Evolutionary conservation across 2,329 filamentous ascomycete species (phyloP).

Genomic region (Trichoderma atroviride): DNA sequence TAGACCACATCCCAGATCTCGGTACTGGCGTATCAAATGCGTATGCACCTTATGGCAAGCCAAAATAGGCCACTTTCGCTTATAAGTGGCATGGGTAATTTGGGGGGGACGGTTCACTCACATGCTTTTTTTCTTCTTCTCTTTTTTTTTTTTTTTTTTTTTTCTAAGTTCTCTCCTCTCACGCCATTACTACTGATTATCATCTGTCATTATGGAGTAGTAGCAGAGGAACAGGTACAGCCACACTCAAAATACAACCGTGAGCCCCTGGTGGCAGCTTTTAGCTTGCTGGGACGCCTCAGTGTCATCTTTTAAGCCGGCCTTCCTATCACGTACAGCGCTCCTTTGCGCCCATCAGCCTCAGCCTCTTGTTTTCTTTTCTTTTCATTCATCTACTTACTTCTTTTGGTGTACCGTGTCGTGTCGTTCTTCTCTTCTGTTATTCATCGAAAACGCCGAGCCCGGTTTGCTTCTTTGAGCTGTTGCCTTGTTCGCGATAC

Average conservation of each 20-base stretch:
- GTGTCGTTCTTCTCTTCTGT: not conserved
- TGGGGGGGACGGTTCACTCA: not conserved
- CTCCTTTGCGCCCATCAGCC: not conserved
- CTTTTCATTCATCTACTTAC: not conserved
- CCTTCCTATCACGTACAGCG: not conserved
- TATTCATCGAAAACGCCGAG: not conserved
- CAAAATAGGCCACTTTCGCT: conserved; percentile 11
- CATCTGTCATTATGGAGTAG: conserved; percentile 1
- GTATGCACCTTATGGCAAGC: not conserved
- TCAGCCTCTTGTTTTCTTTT: not conserved
- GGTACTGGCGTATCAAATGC: not conserved
- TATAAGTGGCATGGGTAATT: conserved; percentile 1
- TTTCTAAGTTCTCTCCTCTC: not conserved
- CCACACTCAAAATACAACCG: not conserved
- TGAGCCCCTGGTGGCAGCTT: conserved; percentile 16
- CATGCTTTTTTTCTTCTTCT: not conserved
- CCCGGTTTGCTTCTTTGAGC: not conserved
- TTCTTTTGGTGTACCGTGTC: not conserved
- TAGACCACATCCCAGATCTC: conserved; percentile 15
- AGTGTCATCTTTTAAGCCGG: not conserved
- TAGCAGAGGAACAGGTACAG: not conserved
- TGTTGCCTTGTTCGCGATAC: not conserved
- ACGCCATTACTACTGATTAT: not conserved
- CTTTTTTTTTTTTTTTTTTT: too few relatives aligned
- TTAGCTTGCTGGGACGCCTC: not conserved